These are phyloP conservation scores for Blastobotrys terrestris DNA, from an alignment of 805 yeast genomes.

Conservation along the genomic window DNA sequence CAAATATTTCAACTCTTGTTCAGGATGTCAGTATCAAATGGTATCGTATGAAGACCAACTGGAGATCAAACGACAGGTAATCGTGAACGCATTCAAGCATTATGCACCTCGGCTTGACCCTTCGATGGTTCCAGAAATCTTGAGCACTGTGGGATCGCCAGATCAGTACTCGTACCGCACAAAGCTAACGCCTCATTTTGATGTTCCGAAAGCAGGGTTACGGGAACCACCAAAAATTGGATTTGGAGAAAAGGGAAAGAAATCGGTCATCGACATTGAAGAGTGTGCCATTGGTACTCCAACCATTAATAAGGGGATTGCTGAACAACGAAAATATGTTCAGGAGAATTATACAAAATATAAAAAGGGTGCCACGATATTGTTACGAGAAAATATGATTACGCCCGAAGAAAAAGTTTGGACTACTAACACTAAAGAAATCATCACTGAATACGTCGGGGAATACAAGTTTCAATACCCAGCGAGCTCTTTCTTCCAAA, in stretches of 20 bases:
- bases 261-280: slow-evolving; percentile 77
- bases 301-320: slow-evolving; percentile 67
- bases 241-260: slow-evolving; percentile 75
- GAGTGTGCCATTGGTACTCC: slow-evolving; percentile 87
- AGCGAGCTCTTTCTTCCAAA: slow-evolving; percentile 96
- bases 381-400: slow-evolving; percentile 71
- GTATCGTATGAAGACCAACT: slow-evolving; percentile 69
- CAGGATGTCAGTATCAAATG: slow-evolving; percentile 92
- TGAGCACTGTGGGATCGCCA: slow-evolving; percentile 70
- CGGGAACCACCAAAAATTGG: slow-evolving; percentile 68
- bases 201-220: slow-evolving; percentile 50
- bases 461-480: slow-evolving; percentile 70
- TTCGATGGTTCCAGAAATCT: slow-evolving; percentile 49
- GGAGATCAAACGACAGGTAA: slow-evolving; percentile 62
- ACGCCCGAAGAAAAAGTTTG: slow-evolving; percentile 44
- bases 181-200: slow-evolving; percentile 93
- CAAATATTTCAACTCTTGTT: slow-evolving; percentile 83
- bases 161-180: slow-evolving; percentile 74
- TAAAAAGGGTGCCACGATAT: slow-evolving; percentile 79
- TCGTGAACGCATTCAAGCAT: slow-evolving; percentile 72
- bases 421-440: slow-evolving; percentile 70
- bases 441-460: slow-evolving; percentile 70
- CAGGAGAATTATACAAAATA: slow-evolving; percentile 41
- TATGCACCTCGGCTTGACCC: slow-evolving; percentile 48
- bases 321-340: slow-evolving; percentile 57